phyloP scores from a whole-genome alignment of 148 eudicot genomes.

The Persicaria maculosa region DNA sequence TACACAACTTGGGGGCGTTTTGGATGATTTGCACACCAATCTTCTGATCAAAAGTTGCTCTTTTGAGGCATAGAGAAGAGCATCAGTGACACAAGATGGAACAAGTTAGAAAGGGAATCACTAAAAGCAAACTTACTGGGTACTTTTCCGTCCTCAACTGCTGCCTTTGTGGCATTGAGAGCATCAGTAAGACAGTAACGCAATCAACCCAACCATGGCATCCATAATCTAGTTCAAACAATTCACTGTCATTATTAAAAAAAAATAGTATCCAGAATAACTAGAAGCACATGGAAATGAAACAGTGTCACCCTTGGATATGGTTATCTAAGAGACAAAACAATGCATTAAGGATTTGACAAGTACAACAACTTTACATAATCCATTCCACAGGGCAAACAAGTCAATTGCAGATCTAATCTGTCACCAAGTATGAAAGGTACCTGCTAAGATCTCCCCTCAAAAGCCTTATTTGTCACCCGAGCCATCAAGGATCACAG shows the following conservation, averaged over 20 bases:
- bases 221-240: not conserved
- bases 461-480: conserved; percentile 79
- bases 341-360: too few species aligned
- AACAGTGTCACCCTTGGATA: conserved; percentile 67
- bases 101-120: not conserved
- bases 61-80: conserved; percentile 62
- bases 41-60: conserved; percentile 57
- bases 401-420: conserved; percentile 55
- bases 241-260: not conserved
- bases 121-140: conserved; percentile 34
- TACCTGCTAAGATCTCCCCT: conserved; percentile 94
- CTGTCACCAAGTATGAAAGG: conserved; percentile 26
- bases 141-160: conserved; percentile 95
- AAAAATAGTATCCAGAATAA: not conserved
- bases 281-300: not conserved
- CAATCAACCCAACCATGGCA: not conserved
- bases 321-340: too few species aligned
- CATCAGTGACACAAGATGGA: conserved; percentile 9
- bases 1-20: conserved; percentile 47
- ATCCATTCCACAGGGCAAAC: conserved; percentile 91
- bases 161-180: conserved; percentile 93
- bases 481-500: conserved; percentile 90
- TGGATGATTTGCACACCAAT: conserved; percentile 67
- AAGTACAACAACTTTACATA: conserved; percentile 73
- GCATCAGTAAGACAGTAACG: conserved; percentile 54